phyloP scores from a whole-genome alignment of 2,329 filamentous ascomycete species.

The Cercospora sojina region DNA sequence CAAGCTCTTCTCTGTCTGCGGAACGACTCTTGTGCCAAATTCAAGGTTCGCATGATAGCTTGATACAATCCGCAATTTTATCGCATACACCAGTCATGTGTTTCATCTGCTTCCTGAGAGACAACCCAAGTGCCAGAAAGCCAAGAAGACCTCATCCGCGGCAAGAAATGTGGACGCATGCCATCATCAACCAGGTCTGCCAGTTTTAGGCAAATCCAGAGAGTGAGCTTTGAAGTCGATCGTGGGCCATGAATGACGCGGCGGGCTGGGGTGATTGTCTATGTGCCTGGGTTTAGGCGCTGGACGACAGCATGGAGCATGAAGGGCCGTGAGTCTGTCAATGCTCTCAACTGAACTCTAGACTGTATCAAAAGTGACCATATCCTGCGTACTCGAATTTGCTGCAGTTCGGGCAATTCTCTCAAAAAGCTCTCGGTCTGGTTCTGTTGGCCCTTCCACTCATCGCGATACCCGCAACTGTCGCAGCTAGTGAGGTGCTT shows the following conservation, averaged over 20 bases:
- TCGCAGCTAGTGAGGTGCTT: constrained; percentile 34
- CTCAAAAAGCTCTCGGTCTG: constrained; percentile 5
- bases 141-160: neutral
- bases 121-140: neutral
- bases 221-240: neutral
- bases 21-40: neutral
- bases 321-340: neutral
- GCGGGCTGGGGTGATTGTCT: neutral
- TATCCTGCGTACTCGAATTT: neutral
- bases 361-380: neutral
- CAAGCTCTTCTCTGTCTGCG: neutral
- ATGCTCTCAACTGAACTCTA: neutral
- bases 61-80: neutral
- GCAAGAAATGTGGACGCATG: neutral
- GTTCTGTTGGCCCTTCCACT: constrained; percentile 14
- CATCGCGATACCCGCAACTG: constrained; percentile 20
- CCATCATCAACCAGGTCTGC: neutral
- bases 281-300: neutral
- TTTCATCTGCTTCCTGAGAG: neutral
- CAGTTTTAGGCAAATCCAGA: neutral
- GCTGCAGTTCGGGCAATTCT: neutral
- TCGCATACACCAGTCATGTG: neutral
- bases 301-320: neutral
- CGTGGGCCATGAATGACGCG: neutral
- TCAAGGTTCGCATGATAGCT: neutral